Evolutionary conservation across 495 filamentous ascomycete species (phyloP).

Genomic region (Friedmanniomyces endolithicus): DNA sequence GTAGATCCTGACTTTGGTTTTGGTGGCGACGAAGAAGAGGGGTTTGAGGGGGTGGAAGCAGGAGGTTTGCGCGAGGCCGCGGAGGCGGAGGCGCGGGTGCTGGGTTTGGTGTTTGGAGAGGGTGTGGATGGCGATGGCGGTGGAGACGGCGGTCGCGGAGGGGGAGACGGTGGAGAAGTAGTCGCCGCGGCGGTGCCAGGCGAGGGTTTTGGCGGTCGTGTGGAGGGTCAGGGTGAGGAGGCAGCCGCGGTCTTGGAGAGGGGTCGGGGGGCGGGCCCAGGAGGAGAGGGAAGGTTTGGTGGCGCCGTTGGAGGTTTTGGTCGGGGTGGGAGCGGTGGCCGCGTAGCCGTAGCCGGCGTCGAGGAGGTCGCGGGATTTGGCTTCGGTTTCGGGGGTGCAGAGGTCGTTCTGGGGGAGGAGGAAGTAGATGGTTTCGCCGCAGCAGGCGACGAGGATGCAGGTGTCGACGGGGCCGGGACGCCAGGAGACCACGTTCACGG

Average conservation of each 20-base stretch:
- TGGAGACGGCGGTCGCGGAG: slow-evolving; percentile 56
- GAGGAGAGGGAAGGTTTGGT: slow-evolving; percentile 61
- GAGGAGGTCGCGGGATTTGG: slow-evolving; percentile 59
- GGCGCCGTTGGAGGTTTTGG: slow-evolving; percentile 38
- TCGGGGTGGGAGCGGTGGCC: slow-evolving; percentile 44
- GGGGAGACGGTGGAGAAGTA: slow-evolving; percentile 91
- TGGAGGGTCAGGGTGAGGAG: slow-evolving; percentile 61
- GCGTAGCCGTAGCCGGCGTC: slow-evolving; percentile 87
- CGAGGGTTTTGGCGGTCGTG: slow-evolving; percentile 59
- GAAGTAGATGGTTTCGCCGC: slow-evolving; percentile 74
- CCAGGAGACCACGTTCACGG: slow-evolving; percentile 82
- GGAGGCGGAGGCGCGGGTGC: slow-evolving; percentile 74
- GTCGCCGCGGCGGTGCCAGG: slow-evolving; percentile 88
- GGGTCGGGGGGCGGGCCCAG: slow-evolving; percentile 69
- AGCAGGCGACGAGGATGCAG: slow-evolving; percentile 67
- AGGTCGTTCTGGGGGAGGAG: slow-evolving; percentile 50
- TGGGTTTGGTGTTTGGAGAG: slow-evolving; percentile 89
- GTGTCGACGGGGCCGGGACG: slow-evolving; percentile 63
- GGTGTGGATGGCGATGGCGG: slow-evolving; percentile 91
- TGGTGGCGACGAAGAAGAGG: slow-evolving; percentile 90
- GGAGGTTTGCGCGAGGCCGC: slow-evolving; percentile 76
- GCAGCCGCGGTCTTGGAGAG: slow-evolving; percentile 63
- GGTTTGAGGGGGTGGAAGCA: slow-evolving; percentile 90
- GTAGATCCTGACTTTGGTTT: slow-evolving; percentile 80
- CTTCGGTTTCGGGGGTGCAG: slow-evolving; percentile 58